Base-by-base conservation (phyloP, 1,284 basidiomycete genomes). In the Microbotryum saponariae region DNA sequence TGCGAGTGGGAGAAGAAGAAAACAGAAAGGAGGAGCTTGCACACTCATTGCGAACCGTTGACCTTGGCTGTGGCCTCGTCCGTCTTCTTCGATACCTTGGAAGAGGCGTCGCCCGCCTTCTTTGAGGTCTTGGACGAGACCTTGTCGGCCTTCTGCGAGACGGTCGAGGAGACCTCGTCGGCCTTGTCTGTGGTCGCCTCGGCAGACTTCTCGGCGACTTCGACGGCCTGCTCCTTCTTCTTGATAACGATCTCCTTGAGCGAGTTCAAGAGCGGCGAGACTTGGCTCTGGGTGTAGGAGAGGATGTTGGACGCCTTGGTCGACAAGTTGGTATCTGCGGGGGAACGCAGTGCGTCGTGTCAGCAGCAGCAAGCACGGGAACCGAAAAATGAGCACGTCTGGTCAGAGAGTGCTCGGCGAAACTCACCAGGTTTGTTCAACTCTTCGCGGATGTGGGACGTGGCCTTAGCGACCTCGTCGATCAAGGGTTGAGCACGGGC, bases 231-330 rank as follows among this genome's bases (percentile, higher is more conserved):
- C 29, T 55, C 54, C 64, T 65, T 66, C 48, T 51, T 58, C 56
- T 56, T 58, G 49, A 45, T 44, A 31, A 64, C 44, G 52, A 59
- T 54, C 16, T 46, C 53, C 54, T 59, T 57, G 56, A 64, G 44
- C 23, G 48, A 23, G 14, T 56, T 58, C 56, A 68, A 50, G 47
- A 68, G 45, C 18, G 67, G 67, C 23, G 50, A 25, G 47, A 68
- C 49, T 46, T 60, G 58, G 16, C 64, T 59, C 54, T 68, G 65
- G 42, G 67, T 59, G 67, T 63, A 64, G 20, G 44, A 9, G 44
- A 68, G 50, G 31, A 68, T 54, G 62, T 68, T 68, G 27, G 29
- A 6, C 18, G 60, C 67, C 56, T 56, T 58, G 47, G 58, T 51
- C 21, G 51, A 48, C 56, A 66, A 23, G 10, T 62, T 62, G 45